Evolutionary conservation across 371 early-diverging fungal genomes (phyloP), one percentile per base, ranked within the genome.

Genomic region (Zopfochytrium polystomum): DNA sequence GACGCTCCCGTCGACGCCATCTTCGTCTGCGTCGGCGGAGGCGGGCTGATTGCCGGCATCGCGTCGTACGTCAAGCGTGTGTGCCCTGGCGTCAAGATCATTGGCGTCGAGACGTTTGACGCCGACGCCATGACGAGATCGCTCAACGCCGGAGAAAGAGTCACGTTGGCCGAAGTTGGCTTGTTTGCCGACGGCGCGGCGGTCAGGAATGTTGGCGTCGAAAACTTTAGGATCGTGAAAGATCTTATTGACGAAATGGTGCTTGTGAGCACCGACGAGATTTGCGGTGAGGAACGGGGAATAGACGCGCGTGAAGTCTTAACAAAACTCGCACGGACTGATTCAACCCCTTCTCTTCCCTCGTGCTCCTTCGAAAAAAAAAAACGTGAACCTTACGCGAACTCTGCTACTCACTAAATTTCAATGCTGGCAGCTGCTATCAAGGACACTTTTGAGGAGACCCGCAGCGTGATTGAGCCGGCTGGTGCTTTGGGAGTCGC

Each of bases 131-230:
- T 96, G 95, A 77, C 80, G 6, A 81, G 82, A 62, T 86, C 89
- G 47, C 69, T 96, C 35, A 60, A 73, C 27, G 65, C 61, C 0
- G 85, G 86, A 1, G 63, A 80, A 52, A 82, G 84, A 4, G 74
- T 84, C 2, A 66, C 73, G 31, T 69, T 95, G 53, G 66, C 71
- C 6, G 88, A 93, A 58, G 95, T 91, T 0, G 97, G 96, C 0
- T 76, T 96, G 45, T 95, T 96, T 79, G 91, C 95, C 1, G 97
- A 96, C 73, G 96, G 97, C 52, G 88, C 96, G 0, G 90, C 95
- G 6, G 94, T 96, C 13, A 78, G 90, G 61, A 62, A 85, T 43
- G 93, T 93, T 0, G 96, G 97, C 22, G 70, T 80, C 48, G 93
- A 95, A 67, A 84, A 80, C 13, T 91, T 88, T 71, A 76, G 90